A percentile compares a stretch with the other conserved stretches of the same genome.
These are phyloP conservation scores for Dactylellina drechsleri DNA, from an alignment of 2,329 filamentous ascomycete genomes.

Conservation along the genomic window DNA sequence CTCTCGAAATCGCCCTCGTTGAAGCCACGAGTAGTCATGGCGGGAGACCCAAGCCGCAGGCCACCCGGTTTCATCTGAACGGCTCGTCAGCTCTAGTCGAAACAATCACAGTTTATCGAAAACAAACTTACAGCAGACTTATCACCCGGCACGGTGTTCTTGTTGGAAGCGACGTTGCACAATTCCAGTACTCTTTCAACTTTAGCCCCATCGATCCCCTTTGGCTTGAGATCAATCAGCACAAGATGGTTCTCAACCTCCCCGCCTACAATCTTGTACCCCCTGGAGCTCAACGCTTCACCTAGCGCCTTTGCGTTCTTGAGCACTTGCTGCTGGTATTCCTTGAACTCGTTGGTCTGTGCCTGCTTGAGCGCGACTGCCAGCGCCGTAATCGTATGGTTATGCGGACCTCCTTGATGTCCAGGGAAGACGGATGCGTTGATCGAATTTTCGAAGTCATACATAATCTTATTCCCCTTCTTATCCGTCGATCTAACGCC, in stretches of 20 bases:
- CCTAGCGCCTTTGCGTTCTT: slow-evolving; percentile 91
- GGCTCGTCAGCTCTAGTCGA: slow-evolving; percentile 14
- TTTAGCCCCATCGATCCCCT: slow-evolving; percentile 85
- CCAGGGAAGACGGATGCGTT: slow-evolving; percentile 97
- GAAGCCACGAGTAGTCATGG: slow-evolving; percentile 98
- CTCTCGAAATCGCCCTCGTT: slow-evolving; percentile 85
- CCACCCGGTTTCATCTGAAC: slow-evolving; percentile 80
- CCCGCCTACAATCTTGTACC: slow-evolving; percentile 89
- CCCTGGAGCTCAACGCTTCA: slow-evolving; percentile 78
- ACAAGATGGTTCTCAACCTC: slow-evolving; percentile 98
- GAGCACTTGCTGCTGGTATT: slow-evolving; percentile 90
- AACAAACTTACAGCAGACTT: slow-evolving; percentile 73
- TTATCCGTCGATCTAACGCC: slow-evolving; percentile 85
- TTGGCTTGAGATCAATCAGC: slow-evolving; percentile 87
- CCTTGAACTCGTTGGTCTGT: slow-evolving; percentile 85
- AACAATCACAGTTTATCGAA: background rate
- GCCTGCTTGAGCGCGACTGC: slow-evolving; percentile 95
- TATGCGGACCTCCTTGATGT: slow-evolving; percentile 97
- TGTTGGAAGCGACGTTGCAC: slow-evolving; percentile 96
- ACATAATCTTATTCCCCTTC: slow-evolving; percentile 79
- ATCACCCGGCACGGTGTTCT: slow-evolving; percentile 97
- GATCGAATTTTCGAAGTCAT: slow-evolving; percentile 91
- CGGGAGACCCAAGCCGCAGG: slow-evolving; percentile 91
- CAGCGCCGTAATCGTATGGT: slow-evolving; percentile 97
- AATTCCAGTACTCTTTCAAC: slow-evolving; percentile 91